Conservation (phyloP, 257 asterid genomes). For the Scutellaria galericulata region DNA sequence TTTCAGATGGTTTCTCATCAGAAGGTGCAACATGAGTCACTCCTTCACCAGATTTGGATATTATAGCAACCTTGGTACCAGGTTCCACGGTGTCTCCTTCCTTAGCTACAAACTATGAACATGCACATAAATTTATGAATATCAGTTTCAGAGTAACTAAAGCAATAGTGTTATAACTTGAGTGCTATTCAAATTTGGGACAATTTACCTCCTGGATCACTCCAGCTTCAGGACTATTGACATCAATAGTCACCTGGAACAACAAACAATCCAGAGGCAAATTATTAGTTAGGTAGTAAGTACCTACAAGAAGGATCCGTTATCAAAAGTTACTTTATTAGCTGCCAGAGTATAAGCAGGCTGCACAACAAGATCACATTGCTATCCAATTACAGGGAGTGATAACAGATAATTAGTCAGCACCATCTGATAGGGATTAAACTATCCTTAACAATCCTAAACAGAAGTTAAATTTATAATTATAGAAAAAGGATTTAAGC, state of each 20-base stretch:
- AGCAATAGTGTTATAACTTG: not conserved
- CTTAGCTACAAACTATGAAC: constrained; percentile 71
- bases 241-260: constrained; percentile 92
- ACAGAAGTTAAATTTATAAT: not conserved
- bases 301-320: constrained; percentile 13
- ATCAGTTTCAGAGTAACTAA: constrained; percentile 29
- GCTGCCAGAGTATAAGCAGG: not conserved
- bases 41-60: constrained; percentile 88
- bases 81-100: constrained; percentile 98
- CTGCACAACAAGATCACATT: not conserved
- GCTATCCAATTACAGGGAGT: constrained; percentile 21
- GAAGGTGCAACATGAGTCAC: constrained; percentile 78
- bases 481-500: not conserved
- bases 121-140: not conserved
- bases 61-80: constrained; percentile 83
- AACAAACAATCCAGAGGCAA: constrained; percentile 30
- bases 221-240: constrained; percentile 96
- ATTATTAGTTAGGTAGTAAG: not conserved
- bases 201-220: constrained; percentile 76
- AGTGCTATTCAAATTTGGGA: constrained; percentile 3
- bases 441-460: too few species aligned
- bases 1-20: constrained; percentile 74
- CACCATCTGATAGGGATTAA: not conserved
- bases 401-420: constrained; percentile 11
- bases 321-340: constrained; percentile 1